phyloP scores from a whole-genome alignment of 495 filamentous ascomycete species.

The Glutinoglossum americanum region DNA sequence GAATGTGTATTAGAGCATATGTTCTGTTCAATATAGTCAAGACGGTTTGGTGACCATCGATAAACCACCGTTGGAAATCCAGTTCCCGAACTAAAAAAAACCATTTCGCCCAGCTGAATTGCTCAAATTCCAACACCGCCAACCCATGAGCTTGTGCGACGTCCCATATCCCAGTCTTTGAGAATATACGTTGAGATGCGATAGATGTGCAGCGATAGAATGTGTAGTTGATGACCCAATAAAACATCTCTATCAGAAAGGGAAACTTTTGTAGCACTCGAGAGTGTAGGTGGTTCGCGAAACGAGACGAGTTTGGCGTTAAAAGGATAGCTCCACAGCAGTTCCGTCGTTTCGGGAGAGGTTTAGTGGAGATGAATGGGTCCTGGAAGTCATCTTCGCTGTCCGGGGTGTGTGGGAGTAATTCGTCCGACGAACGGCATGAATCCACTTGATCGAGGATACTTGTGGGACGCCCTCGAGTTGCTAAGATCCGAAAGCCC shows the following conservation, averaged over 20 bases:
- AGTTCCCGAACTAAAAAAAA: slow-evolving; percentile 33
- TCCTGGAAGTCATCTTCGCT: slow-evolving; percentile 16
- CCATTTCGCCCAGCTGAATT: slow-evolving; percentile 28
- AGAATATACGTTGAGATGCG: slow-evolving; percentile 34
- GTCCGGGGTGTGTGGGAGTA: slow-evolving; percentile 12
- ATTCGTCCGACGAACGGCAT: slow-evolving; percentile 20
- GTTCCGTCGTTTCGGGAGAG: slow-evolving; percentile 23
- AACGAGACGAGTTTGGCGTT: slow-evolving; percentile 37
- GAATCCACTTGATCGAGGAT: slow-evolving; percentile 19
- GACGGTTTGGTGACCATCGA: slow-evolving; percentile 28
- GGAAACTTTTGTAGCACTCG: slow-evolving; percentile 44
- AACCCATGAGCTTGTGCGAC: slow-evolving; percentile 42
- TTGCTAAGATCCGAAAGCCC: slow-evolving; percentile 24
- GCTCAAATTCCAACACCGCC: slow-evolving; percentile 38
- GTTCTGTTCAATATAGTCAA: slow-evolving; percentile 38
- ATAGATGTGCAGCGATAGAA: slow-evolving; percentile 41
- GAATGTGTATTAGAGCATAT: slow-evolving; percentile 45
- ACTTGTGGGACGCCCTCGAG: slow-evolving; percentile 15
- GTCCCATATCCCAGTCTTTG: slow-evolving; percentile 37
- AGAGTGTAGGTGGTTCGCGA: slow-evolving; percentile 32
- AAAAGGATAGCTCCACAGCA: slow-evolving; percentile 25
- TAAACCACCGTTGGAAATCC: slow-evolving; percentile 37
- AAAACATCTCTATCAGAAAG: slow-evolving; percentile 62
- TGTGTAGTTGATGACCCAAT: slow-evolving; percentile 52
- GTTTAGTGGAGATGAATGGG: slow-evolving; percentile 13